Conservation (phyloP, 345 rosid genomes). For the Brassica nigra region DNA sequence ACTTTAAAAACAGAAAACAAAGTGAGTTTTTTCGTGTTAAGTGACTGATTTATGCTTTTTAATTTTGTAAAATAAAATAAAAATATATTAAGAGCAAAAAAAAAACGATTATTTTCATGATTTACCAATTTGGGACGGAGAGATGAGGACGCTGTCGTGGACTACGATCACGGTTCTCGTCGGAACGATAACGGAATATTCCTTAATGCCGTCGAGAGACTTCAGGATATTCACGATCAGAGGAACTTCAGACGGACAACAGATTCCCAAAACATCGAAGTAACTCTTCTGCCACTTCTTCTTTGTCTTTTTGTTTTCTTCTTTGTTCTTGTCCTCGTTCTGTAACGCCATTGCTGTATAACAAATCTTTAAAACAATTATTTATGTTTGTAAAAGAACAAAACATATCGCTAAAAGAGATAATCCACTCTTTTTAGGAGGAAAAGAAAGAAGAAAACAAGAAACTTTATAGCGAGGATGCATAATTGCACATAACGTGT, state of each 20-base stretch:
- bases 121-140: constrained; percentile 83
- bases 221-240: constrained; percentile 67
- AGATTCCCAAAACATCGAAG: constrained; percentile 83
- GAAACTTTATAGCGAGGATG: background rate
- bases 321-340: constrained; percentile 19
- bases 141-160: constrained; percentile 69
- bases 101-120: background rate
- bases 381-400: background rate
- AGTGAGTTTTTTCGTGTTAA: background rate
- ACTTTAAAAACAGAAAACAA: background rate
- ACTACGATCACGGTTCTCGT: constrained; percentile 82
- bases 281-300: constrained; percentile 71
- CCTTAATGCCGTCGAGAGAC: constrained; percentile 68
- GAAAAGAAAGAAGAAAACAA: background rate
- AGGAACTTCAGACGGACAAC: constrained; percentile 90
- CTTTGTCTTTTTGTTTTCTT: constrained; percentile 19
- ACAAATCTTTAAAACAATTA: background rate
- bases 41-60: background rate
- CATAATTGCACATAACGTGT: background rate
- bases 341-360: constrained; percentile 19
- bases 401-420: constrained; percentile 1
- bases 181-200: constrained; percentile 72
- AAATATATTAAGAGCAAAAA: background rate
- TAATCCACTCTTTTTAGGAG: background rate
- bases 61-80: background rate